phyloP scores from a whole-genome alignment of 352 stramenopile species.

The Thraustochytrium sp. region DNA sequence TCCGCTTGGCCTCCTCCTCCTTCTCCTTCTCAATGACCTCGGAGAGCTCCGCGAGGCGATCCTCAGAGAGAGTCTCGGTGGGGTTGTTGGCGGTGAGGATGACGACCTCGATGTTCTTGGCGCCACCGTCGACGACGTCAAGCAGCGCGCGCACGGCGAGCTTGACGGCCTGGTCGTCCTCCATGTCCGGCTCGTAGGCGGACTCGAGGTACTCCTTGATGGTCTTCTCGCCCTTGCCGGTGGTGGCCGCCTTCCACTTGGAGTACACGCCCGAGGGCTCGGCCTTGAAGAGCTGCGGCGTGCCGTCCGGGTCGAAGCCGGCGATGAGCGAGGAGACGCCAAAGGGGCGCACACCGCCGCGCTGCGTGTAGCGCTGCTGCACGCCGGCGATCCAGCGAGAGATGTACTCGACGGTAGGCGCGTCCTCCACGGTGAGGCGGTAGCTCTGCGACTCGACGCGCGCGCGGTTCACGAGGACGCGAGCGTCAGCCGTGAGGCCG shows the following conservation, averaged over 20 bases:
- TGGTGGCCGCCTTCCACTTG: slow-evolving; percentile 96
- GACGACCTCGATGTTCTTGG: slow-evolving; percentile 98
- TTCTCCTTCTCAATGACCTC: slow-evolving; percentile 39
- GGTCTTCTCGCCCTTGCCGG: slow-evolving; percentile 92
- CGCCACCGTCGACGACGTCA: slow-evolving; percentile 95
- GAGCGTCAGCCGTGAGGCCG: slow-evolving; percentile 93
- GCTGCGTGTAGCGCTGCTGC: slow-evolving; percentile 97
- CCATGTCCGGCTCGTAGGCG: slow-evolving; percentile 86
- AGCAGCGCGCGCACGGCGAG: slow-evolving; percentile 90
- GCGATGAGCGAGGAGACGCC: slow-evolving; percentile 95
- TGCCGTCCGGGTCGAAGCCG: slow-evolving; percentile 80
- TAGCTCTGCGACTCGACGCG: slow-evolving; percentile 96
- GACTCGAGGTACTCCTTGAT: slow-evolving; percentile 98
- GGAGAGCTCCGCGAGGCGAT: background rate
- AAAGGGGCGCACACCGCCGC: slow-evolving; percentile 94
- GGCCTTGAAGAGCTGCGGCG: slow-evolving; percentile 94
- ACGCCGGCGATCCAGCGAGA: slow-evolving; percentile 91
- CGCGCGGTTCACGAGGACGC: slow-evolving; percentile 91
- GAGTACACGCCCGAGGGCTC: slow-evolving; percentile 96
- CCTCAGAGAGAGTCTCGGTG: slow-evolving; percentile 20
- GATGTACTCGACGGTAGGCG: slow-evolving; percentile 89
- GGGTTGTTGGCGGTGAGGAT: slow-evolving; percentile 60
- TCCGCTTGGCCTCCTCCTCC: slow-evolving; percentile 40
- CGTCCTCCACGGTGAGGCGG: slow-evolving; percentile 89
- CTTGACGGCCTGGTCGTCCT: slow-evolving; percentile 69